Evolutionary conservation across 2,329 filamentous ascomycete species (phyloP).

Genomic region (Cladosporium colombiae): DNA sequence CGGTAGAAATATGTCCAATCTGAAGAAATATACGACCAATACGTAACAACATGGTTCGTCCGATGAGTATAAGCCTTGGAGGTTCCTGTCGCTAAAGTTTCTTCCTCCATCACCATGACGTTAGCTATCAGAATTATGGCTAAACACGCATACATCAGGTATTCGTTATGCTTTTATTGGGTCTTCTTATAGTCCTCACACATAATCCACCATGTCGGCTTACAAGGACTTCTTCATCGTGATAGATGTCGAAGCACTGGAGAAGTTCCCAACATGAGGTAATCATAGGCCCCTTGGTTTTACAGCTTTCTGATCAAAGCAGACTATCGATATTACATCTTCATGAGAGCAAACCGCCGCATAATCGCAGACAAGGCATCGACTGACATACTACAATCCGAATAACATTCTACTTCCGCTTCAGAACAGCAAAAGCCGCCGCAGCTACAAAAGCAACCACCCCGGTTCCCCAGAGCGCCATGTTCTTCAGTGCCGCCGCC

Average conservation of each 20-base stretch:
- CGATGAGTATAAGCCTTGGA: neutral
- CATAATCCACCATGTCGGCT: neutral
- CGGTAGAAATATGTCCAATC: too few relatives aligned
- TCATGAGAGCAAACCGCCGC: neutral
- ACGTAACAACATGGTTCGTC: neutral
- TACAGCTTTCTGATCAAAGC: neutral
- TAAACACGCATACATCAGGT: neutral
- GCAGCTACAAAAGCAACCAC: neutral
- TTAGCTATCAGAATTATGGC: neutral
- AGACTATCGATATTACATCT: neutral
- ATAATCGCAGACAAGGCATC: neutral
- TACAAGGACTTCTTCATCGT: neutral
- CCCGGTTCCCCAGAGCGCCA: conserved; percentile 1
- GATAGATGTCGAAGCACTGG: neutral
- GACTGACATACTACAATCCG: neutral
- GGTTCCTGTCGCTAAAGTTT: neutral
- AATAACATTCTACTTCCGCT: neutral
- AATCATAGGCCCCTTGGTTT: neutral
- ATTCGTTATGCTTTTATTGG: too few relatives aligned
- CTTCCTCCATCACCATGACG: neutral
- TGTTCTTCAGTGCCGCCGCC: neutral
- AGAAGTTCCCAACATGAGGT: neutral
- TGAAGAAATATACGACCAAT: neutral
- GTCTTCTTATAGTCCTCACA: neutral
- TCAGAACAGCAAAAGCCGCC: conserved; percentile 3